Base-by-base conservation (phyloP, 805 yeast species). In the Candida parachauliodes region DNA sequence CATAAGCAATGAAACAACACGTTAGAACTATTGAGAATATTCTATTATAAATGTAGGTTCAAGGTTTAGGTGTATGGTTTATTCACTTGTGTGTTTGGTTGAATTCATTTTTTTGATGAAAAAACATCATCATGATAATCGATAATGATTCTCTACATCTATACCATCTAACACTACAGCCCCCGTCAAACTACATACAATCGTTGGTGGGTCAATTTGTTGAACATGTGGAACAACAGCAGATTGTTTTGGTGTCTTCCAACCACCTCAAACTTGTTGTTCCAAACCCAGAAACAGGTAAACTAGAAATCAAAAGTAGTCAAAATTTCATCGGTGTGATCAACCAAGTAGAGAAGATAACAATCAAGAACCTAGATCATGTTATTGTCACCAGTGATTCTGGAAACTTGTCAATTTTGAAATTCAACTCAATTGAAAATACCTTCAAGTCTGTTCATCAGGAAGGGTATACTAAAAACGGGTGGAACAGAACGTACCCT, bases 311-410 rank as follows among this genome's bases (percentile, higher is more conserved):
- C 26, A 27, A 76, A 5, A 50, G 62, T 9, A 48, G 57, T 1
- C 76, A 76, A 27, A 70, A 77, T 22, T 49, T 76, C 0, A 82
- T 82, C 57, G 81, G 83, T 2, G 67, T 74, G 5, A 62, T 89
- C 3, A 68, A 88, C 32, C 44, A 64, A 3, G 19, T 22, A 8
- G 32, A 32, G 2, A 25, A 14, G 9, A 25, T 39, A 8, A 21
- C 9, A 10, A 18, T 28, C 7, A 18, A 32, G 7, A 34, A 26
- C 11, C 11, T 5, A 64, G 93, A 87, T 45, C 63, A 64, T 19
- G 43, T 89, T n/a, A 72, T 81, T 5, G 53, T 87, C 2, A 75
- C 91, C 0, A 78, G 93, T 0, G 97, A 89, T 51, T 74, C 94
- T 1, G 97, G 97, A 0, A 77, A 77, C 41, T 44, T 88, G 15